Evolutionary conservation across 202 grass and related monocot genomes (phyloP).

Genomic region (Alloteropsis angusta): DNA sequence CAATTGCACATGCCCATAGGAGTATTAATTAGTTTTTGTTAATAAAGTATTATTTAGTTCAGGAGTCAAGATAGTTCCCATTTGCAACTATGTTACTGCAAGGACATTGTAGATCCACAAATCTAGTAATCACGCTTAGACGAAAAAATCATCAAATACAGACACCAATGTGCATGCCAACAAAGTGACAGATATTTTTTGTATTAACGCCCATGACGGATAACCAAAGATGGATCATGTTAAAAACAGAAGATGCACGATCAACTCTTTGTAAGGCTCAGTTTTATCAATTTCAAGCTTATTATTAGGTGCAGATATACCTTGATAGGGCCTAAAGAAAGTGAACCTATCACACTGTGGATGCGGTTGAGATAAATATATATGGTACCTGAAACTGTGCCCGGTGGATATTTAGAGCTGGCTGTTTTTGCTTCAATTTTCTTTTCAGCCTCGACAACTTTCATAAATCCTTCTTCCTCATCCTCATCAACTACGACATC

Average conservation of each 20-base stretch:
- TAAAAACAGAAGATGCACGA: background rate
- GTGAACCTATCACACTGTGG: background rate
- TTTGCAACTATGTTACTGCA: background rate
- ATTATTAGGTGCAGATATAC: background rate
- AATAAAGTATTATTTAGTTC: background rate
- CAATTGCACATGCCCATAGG: background rate
- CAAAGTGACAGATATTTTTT: background rate
- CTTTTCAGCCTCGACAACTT: constrained; percentile 24
- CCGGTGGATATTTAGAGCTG: background rate
- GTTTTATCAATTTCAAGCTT: background rate
- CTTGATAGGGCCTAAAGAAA: background rate
- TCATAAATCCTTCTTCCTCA: constrained; percentile 36
- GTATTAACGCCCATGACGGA: background rate
- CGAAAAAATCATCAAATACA: background rate
- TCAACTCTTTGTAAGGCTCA: background rate
- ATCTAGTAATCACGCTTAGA: background rate
- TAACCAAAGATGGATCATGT: background rate
- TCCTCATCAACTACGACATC: constrained; percentile 15
- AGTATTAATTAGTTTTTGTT: no score
- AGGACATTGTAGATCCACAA: background rate
- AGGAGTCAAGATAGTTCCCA: background rate
- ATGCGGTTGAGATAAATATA: background rate
- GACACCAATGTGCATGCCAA: background rate
- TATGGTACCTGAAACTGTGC: constrained; percentile 22
- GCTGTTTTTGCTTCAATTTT: constrained; percentile 18